A percentile compares a stretch with the other conserved stretches of the same genome.
Evolutionary conservation across 176 grass and related monocot genomes (phyloP).

Genomic region (Eleusine indica): DNA sequence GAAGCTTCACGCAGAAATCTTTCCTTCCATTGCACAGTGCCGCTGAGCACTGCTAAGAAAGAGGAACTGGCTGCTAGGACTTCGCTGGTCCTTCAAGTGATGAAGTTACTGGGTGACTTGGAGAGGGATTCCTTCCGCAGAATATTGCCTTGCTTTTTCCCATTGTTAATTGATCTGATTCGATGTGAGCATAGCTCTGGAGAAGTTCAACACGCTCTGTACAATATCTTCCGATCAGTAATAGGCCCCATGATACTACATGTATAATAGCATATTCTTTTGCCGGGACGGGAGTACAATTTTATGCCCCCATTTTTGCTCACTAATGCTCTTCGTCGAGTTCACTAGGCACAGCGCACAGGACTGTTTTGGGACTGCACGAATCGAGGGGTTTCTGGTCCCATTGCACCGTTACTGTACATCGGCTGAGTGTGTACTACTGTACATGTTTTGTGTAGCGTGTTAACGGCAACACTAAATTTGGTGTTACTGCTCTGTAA

Average conservation of each 20-base stretch:
- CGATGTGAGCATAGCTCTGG: slow-evolving; percentile 86
- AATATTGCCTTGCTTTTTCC: slow-evolving; percentile 75
- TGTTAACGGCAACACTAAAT: neutral
- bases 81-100: slow-evolving; percentile 64
- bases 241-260: slow-evolving; percentile 65
- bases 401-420: neutral
- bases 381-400: slow-evolving; percentile 3
- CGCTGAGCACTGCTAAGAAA: slow-evolving; percentile 69
- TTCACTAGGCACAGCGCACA: neutral
- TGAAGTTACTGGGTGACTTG: slow-evolving; percentile 67
- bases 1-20: slow-evolving; percentile 16
- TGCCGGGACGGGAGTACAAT: neutral
- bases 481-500: slow-evolving; percentile 14
- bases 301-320: slow-evolving; percentile 24
- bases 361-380: neutral
- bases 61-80: slow-evolving; percentile 85
- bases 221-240: slow-evolving; percentile 72
- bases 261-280: slow-evolving; percentile 17
- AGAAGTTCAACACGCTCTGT: slow-evolving; percentile 71
- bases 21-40: slow-evolving; percentile 61
- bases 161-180: slow-evolving; percentile 80
- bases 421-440: neutral
- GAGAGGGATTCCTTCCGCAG: slow-evolving; percentile 69
- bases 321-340: too few relatives aligned
- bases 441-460: neutral